phyloP scores from a whole-genome alignment of 2,329 filamentous ascomycete species.

The Colletotrichum musicola region DNA sequence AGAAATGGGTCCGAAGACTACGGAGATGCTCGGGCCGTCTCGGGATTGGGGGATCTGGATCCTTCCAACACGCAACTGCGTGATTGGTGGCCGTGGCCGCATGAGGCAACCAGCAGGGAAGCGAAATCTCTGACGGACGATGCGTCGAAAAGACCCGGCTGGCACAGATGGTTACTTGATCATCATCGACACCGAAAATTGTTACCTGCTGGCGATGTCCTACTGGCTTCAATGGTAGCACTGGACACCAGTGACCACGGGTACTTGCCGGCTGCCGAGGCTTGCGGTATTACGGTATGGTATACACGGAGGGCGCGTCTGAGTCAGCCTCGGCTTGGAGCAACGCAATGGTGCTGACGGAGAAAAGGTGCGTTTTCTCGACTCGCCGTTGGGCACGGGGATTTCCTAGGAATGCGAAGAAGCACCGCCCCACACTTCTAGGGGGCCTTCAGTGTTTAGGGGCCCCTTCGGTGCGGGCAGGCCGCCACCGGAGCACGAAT shows the following conservation, averaged over 20 bases:
- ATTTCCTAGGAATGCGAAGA: too few species aligned
- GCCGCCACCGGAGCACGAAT: constrained; percentile 33
- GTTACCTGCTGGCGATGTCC: too few species aligned
- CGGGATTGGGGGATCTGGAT: constrained; percentile 24
- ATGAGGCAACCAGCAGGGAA: constrained; percentile 26
- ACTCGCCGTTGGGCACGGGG: constrained; percentile 20
- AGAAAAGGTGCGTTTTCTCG: not conserved
- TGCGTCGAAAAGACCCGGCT: constrained; percentile 5
- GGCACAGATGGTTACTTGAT: not conserved
- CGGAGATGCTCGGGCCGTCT: constrained; percentile 28
- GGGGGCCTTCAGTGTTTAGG: not conserved
- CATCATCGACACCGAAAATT: not conserved
- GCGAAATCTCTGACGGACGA: constrained; percentile 15
- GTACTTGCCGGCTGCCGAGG: constrained; percentile 17
- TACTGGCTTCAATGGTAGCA: not conserved
- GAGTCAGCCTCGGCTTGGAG: constrained; percentile 15
- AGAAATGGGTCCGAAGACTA: constrained; percentile 6
- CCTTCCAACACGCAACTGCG: not conserved
- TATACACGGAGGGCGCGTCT: constrained; percentile 1
- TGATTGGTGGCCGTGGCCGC: constrained; percentile 8
- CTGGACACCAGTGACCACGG: not conserved
- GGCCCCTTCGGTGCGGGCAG: constrained; percentile 17
- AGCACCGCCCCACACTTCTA: not conserved
- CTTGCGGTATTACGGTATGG: not conserved
- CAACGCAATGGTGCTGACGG: constrained; percentile 20